Base-by-base conservation (phyloP, 148 eudicot genomes). In the Rhododendron vialii region DNA sequence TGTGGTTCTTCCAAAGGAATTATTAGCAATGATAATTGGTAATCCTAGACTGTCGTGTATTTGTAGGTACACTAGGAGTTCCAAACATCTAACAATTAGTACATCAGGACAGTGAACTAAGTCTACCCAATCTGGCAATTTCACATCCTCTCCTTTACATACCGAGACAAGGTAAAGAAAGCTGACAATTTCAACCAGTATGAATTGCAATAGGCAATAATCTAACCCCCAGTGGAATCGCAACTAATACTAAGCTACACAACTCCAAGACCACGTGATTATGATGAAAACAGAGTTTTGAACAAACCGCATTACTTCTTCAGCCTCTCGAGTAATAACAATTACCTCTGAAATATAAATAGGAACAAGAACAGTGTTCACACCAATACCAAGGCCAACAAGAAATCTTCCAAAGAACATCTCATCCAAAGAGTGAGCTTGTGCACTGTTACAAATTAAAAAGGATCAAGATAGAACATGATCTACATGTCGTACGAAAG, bases 371-470 rank as follows among this genome's bases (percentile, higher is more conserved):
- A 90, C 98, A 20, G 98, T 94, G 91, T 94, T 93, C 87, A 93
- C 94, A 43, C 98, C 98, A 88, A 95, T 94, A 75, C 98, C 98
- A 83, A 94, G 95, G 86, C 98, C 98, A 47, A 94, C 95, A 80
- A 95, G 92, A 88, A 95, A 95, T 84, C 98, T 94, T 89, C 96
- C 98, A 89, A 84, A 91, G 33, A 95, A 89, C 81, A 95, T 91
- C 87, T 92, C 93, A 78, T 93, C 92, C 85, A 94, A 90, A 78
- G 95, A 90, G 84, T 93, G 95, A 38, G 98, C 96, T 93, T 94
- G 98, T 67, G 93, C 96, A 91, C 98, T 95, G 91, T 78, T 15
- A 78, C 84, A 85, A 51, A 84, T 38, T 38, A 69, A 41, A 79
- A 74, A 67, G 22, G n/a, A 67, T 65, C 30, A 77, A 36, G 3